Conservation (phyloP, 1,139 yeast genomes). For the Scheffersomyces titani region DNA sequence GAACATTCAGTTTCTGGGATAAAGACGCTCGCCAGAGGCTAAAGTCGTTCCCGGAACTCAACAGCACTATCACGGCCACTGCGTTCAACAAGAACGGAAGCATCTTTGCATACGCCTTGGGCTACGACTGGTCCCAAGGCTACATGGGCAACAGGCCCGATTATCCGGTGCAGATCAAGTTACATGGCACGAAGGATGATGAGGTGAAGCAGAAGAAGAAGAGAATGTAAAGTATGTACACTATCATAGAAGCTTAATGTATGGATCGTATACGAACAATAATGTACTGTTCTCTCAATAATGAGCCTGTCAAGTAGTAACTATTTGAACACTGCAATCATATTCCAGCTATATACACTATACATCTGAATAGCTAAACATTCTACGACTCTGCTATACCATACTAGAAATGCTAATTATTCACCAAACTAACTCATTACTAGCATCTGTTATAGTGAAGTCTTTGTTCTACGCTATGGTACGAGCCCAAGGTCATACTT, state of each 20-base stretch:
- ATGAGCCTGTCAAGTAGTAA: too few relatives aligned
- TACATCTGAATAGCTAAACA: too few relatives aligned
- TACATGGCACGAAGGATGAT: constrained; percentile 83
- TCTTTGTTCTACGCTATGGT: too few relatives aligned
- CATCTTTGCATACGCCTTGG: constrained; percentile 86
- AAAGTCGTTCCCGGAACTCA: constrained; percentile 74
- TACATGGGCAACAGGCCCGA: constrained; percentile 74
- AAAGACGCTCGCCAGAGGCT: constrained; percentile 88
- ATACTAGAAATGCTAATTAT: too few relatives aligned
- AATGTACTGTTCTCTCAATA: too few relatives aligned
- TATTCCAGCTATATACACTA: too few relatives aligned
- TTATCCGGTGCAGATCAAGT: constrained; percentile 72
- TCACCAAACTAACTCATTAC: too few relatives aligned
- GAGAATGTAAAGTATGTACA: constrained; percentile 7
- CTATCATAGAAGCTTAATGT: neutral
- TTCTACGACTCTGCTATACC: too few relatives aligned
- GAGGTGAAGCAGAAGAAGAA: constrained; percentile 82
- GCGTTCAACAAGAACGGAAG: constrained; percentile 83
- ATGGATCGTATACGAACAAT: neutral
- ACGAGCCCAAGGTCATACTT: too few relatives aligned
- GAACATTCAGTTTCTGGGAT: constrained; percentile 95
- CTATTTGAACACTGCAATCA: too few relatives aligned
- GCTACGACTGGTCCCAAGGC: constrained; percentile 97
- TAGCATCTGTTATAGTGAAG: too few relatives aligned
- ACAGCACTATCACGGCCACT: constrained; percentile 73